A percentile compares a stretch with the other conserved stretches of the same genome.
Evolutionary conservation across 2,329 filamentous ascomycete genomes (phyloP).

Genomic region (Chaetomiaceae sp.): DNA sequence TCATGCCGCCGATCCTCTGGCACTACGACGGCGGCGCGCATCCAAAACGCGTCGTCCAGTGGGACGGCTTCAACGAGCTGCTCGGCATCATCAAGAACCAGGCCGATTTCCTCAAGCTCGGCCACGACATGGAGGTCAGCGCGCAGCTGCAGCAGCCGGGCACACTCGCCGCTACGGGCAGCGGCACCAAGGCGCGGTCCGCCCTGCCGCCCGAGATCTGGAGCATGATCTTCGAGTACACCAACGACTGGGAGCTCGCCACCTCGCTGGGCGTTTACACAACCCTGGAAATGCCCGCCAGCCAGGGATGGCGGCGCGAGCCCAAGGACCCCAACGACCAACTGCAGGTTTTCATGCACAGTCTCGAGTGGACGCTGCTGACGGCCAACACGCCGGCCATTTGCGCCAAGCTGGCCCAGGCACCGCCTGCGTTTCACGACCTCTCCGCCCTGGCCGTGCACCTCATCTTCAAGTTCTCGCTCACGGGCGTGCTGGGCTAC

Average conservation of each 20-base stretch:
- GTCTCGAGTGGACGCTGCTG: conserved; percentile 80
- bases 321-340: conserved; percentile 57
- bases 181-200: conserved; percentile 30
- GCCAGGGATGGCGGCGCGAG: conserved; percentile 55
- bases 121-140: conserved; percentile 59
- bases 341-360: conserved; percentile 65
- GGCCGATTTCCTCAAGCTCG: conserved; percentile 66
- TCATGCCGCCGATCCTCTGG: conserved; percentile 78
- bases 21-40: conserved; percentile 51
- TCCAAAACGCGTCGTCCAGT: conserved; percentile 49
- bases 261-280: conserved; percentile 76
- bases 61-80: conserved; percentile 64
- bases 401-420: conserved; percentile 65
- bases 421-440: conserved; percentile 61
- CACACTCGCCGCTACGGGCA: conserved; percentile 27
- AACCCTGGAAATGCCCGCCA: conserved; percentile 61
- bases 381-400: conserved; percentile 64
- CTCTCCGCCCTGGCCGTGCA: conserved; percentile 78
- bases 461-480: conserved; percentile 85
- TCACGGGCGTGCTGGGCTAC: conserved; percentile 69
- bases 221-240: conserved; percentile 78
- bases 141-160: too few relatives aligned
- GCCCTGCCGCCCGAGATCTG: conserved; percentile 78
- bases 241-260: conserved; percentile 87
- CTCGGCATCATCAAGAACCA: conserved; percentile 70